These are phyloP conservation scores for Thermomyces lanuginosus DNA, from an alignment of 2,329 filamentous ascomycete genomes.

Conservation along the genomic window DNA sequence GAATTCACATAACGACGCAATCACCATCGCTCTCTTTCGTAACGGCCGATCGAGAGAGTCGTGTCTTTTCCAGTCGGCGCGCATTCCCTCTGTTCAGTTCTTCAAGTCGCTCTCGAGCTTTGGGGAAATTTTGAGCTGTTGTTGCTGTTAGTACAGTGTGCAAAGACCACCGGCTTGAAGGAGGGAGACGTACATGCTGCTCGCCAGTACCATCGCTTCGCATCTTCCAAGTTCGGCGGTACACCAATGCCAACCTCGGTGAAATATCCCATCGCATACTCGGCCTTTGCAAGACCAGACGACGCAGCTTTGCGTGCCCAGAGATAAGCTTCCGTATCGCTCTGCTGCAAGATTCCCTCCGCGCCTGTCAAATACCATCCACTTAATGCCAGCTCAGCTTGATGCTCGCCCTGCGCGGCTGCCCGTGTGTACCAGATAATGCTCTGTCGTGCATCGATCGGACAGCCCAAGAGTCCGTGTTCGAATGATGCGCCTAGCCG, in stretches of 20 bases:
- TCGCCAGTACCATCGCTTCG: slow-evolving; percentile 95
- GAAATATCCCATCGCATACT: slow-evolving; percentile 97
- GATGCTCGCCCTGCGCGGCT: slow-evolving; percentile 84
- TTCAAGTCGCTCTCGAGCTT: slow-evolving; percentile 80
- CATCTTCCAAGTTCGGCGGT: slow-evolving; percentile 74
- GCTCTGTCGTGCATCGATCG: slow-evolving; percentile 64
- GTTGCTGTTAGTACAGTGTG: not conserved
- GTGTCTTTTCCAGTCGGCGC: slow-evolving; percentile 53
- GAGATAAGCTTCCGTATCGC: slow-evolving; percentile 87
- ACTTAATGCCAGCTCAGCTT: slow-evolving; percentile 67
- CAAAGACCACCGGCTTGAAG: slow-evolving; percentile 1
- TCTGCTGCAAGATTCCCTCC: slow-evolving; percentile 75
- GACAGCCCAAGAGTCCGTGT: slow-evolving; percentile 69
- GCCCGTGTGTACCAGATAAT: slow-evolving; percentile 92
- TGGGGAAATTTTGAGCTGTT: slow-evolving; percentile 80
- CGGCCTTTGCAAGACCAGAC: slow-evolving; percentile 76
- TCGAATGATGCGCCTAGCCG: slow-evolving; percentile 77
- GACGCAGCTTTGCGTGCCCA: slow-evolving; percentile 91
- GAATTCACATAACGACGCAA: slow-evolving; percentile 62
- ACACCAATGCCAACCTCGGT: slow-evolving; percentile 89
- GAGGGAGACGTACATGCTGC: slow-evolving; percentile 62
- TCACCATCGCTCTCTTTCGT: slow-evolving; percentile 78
- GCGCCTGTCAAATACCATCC: slow-evolving; percentile 93
- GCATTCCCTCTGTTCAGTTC: slow-evolving; percentile 71
- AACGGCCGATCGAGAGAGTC: slow-evolving; percentile 67